phyloP scores from a whole-genome alignment of 176 grass and related monocot genomes.

The Oryza nivara region DNA sequence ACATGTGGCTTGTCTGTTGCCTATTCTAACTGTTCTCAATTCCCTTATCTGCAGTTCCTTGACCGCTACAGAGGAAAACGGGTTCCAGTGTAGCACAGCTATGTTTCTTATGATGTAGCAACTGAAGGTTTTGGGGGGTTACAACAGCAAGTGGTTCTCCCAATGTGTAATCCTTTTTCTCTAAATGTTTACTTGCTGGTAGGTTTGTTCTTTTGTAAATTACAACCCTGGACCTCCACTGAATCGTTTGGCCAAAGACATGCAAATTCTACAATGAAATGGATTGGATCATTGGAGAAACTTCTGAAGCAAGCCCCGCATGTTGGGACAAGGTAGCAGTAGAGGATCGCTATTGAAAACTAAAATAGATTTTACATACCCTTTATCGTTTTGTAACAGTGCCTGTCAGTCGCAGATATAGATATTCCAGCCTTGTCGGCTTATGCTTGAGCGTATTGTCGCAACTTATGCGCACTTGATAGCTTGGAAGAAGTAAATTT shows the following conservation, averaged over 20 bases:
- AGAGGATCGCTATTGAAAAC: conserved; percentile 19
- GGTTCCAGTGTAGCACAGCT: conserved; percentile 67
- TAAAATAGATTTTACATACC: neutral
- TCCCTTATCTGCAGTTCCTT: conserved; percentile 65
- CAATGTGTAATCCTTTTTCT: neutral
- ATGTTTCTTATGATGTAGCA: conserved; percentile 27
- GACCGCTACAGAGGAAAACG: conserved; percentile 87
- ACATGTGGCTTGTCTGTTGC: neutral
- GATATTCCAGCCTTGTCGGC: neutral
- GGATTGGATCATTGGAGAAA: conserved; percentile 13
- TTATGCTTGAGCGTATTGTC: conserved; percentile 12
- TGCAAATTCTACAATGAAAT: conserved; percentile 30
- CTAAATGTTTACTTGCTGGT: conserved; percentile 36
- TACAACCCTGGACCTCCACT: neutral
- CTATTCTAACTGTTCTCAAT: conserved; percentile 22
- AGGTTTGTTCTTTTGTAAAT: conserved; percentile 51
- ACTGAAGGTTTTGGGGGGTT: conserved; percentile 14
- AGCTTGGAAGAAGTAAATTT: no score
- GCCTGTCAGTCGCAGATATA: conserved; percentile 9
- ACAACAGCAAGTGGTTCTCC: conserved; percentile 33
- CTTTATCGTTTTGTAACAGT: neutral
- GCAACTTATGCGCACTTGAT: neutral
- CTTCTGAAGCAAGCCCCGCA: neutral
- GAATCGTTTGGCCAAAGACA: conserved; percentile 7
- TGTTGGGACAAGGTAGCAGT: neutral